Evolutionary conservation across 352 stramenopile species (phyloP).

Genomic region (Phytophthora vignae): DNA sequence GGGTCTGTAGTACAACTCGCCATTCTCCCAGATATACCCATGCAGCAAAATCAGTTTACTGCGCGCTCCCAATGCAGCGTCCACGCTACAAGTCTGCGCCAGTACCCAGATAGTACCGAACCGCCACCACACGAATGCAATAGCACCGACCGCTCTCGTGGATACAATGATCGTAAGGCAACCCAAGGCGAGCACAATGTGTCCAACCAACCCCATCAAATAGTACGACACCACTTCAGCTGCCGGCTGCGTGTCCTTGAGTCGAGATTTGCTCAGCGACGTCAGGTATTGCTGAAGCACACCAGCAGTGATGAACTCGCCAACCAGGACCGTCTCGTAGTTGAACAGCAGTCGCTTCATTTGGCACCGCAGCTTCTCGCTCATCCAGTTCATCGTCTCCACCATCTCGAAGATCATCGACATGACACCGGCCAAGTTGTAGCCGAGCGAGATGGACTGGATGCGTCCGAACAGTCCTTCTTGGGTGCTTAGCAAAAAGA

Average conservation of each 20-base stretch:
- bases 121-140: slow-evolving; percentile 11
- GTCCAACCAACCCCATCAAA: slow-evolving; percentile 24
- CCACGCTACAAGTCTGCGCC: slow-evolving; percentile 23
- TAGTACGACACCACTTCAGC: slow-evolving; percentile 29
- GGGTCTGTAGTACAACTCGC: slow-evolving; percentile 30
- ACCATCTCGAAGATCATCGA: slow-evolving; percentile 44
- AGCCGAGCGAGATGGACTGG: slow-evolving; percentile 42
- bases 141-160: slow-evolving; percentile 12
- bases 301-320: slow-evolving; percentile 32
- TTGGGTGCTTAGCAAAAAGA: slow-evolving; percentile 36
- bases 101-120: slow-evolving; percentile 24
- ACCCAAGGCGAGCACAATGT: slow-evolving; percentile 31
- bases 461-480: slow-evolving; percentile 30
- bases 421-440: slow-evolving; percentile 33
- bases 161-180: slow-evolving; percentile 22
- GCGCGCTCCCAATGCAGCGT: slow-evolving; percentile 21
- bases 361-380: slow-evolving; percentile 12
- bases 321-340: slow-evolving; percentile 34
- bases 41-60: slow-evolving; percentile 35
- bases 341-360: slow-evolving; percentile 30
- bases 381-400: slow-evolving; percentile 37
- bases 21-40: slow-evolving; percentile 27
- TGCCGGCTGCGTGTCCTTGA: slow-evolving; percentile 12
- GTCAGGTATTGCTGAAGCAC: slow-evolving; percentile 33
- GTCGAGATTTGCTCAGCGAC: slow-evolving; percentile 15